Evolutionary conservation across 176 grass and related monocot genomes (phyloP).

Genomic region (Luzula sylvatica): DNA sequence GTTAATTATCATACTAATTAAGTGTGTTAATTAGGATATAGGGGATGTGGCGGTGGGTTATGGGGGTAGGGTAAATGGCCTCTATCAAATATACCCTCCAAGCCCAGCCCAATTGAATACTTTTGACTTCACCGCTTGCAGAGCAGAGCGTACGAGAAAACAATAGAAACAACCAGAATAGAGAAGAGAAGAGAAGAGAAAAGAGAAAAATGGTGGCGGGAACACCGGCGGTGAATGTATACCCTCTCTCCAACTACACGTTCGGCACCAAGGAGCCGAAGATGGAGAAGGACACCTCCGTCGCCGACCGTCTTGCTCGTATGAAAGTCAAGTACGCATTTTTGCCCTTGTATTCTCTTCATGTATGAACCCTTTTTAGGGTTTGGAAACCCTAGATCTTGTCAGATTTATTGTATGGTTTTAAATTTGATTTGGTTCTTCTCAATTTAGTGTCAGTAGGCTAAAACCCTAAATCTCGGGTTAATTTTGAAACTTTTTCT

Average conservation of each 20-base stretch:
- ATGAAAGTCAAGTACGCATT: conserved; percentile 94
- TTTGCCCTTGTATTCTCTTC: background rate
- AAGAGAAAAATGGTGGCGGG: conserved; percentile 31
- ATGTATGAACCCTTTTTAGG: background rate
- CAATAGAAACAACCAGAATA: background rate
- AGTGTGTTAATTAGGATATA: too few species aligned
- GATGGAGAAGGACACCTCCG: conserved; percentile 99
- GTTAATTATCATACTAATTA: too few species aligned
- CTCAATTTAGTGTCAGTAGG: too few species aligned
- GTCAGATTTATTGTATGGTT: too few species aligned
- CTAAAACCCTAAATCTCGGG: conserved; percentile 17
- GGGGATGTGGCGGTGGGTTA: too few species aligned
- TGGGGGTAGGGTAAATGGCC: conserved; percentile 3
- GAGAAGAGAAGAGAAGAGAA: background rate
- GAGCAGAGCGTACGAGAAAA: background rate
- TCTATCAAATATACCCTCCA: background rate
- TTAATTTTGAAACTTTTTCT: background rate
- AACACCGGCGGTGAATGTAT: conserved; percentile 63
- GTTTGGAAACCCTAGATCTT: background rate
- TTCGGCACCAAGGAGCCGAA: conserved; percentile 99
- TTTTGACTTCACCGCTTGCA: background rate
- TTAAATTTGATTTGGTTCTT: too few species aligned
- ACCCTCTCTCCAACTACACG: conserved; percentile 97
- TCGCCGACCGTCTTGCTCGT: conserved; percentile 89
- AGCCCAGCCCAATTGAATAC: background rate